These are phyloP conservation scores for Chlamydomonas asymmetrica DNA, from an alignment of 139 green algal genomes.

Conservation along the genomic window DNA sequence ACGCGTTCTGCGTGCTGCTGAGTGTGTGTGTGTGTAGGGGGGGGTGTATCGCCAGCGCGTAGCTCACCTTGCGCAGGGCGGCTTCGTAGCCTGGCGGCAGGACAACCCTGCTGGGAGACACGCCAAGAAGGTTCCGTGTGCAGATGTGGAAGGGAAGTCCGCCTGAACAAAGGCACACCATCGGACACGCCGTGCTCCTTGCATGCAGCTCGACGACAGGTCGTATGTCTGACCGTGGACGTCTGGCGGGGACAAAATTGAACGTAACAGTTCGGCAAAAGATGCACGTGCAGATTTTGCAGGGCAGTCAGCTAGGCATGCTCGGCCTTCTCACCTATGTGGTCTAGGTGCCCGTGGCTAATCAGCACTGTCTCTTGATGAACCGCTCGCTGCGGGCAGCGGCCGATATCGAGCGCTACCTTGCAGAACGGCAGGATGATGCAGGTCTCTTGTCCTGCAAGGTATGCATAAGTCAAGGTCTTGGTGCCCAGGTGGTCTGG, in stretches of 20 bases:
- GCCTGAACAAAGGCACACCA: no score
- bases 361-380: conserved; percentile 63
- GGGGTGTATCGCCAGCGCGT: no score
- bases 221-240: no score
- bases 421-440: conserved; percentile 68
- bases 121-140: not conserved
- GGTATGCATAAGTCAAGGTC: no score
- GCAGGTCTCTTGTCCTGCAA: conserved; percentile 73
- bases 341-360: conserved; percentile 77
- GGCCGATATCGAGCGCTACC: conserved; percentile 68
- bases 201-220: no score
- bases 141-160: conserved; percentile 36
- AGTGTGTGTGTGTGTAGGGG: no score
- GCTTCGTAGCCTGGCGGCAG: not conserved
- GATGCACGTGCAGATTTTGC: not conserved
- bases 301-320: not conserved
- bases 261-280: conserved; percentile 6
- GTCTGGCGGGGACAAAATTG: no score
- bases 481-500: no score
- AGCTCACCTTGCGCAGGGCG: not conserved
- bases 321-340: conserved; percentile 57
- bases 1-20: no score
- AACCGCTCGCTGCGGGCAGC: conserved; percentile 45
- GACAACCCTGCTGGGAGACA: conserved; percentile 10
- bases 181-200: no score